Percentiles rank a stretch among this genome's conserved stretches.
Evolutionary conservation across 257 asterid species (phyloP).

Genomic region (Cynanchum wilfordii): DNA sequence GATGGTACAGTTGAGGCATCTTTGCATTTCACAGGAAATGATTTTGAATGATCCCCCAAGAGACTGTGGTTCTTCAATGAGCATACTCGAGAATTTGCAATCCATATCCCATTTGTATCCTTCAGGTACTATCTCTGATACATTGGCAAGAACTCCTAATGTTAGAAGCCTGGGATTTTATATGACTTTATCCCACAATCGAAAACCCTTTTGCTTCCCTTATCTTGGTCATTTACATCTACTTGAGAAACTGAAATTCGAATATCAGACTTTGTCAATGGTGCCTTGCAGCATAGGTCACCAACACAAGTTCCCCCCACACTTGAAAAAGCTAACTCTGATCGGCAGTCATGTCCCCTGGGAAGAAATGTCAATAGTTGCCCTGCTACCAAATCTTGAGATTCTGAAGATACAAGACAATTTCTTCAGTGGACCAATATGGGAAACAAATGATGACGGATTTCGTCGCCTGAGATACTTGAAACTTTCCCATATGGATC

Average conservation of each 20-base stretch:
- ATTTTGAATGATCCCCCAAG: background rate
- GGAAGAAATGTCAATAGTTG: background rate
- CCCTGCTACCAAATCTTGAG: slow-evolving; percentile 2
- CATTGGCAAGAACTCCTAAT: background rate
- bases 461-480: background rate
- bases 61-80: background rate
- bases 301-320: background rate
- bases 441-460: slow-evolving; percentile 6
- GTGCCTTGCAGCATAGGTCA: background rate
- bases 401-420: background rate
- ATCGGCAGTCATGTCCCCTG: background rate
- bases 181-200: background rate
- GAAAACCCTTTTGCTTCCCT: background rate
- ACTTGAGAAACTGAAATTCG: background rate
- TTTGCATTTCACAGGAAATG: background rate
- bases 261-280: background rate
- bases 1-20: background rate
- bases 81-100: background rate
- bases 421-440: background rate
- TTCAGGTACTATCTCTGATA: background rate
- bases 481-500: background rate
- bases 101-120: background rate
- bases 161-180: background rate
- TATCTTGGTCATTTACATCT: background rate
- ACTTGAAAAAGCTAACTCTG: slow-evolving; percentile 2